Evolutionary conservation across 2,329 filamentous ascomycete species (phyloP), one percentile per base, ranked within the genome.

Genomic region (Trichoderma breve): DNA sequence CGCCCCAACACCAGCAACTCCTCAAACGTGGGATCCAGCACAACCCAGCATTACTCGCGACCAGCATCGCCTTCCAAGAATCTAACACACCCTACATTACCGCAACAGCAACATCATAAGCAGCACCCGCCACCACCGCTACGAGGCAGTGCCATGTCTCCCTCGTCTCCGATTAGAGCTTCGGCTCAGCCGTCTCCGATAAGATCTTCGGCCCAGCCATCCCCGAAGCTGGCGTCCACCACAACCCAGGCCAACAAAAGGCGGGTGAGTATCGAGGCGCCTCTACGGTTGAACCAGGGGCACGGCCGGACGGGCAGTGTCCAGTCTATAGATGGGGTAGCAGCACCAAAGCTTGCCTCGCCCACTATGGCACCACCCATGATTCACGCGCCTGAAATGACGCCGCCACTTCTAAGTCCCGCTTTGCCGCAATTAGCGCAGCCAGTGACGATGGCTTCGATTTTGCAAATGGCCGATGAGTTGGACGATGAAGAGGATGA

Each of bases 381-480:
- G 73, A 64, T 79, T 62, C 76, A 81, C 0, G 84, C 84, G 2
- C 82, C 83, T 0, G 79, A 81, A 12, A 75, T 75, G 43, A 81
- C 77, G 32, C 67, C 57, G 36, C 67, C 67, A 8, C 67, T 70
- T 21, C 9, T 70, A 14, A 70, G 67, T 24, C 79, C 81, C 14
- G 78, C 76, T n/a, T 36, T 77, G 3, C 70, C 75, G 0, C 80
- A 80, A 66, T 76, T 79, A 11, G 77, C 83, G 15, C 64, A 67
- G 51, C 64, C 64, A 36, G 79, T 87, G 74, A 85, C 86, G 5
- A 84, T 90, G 78, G 86, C 87, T 1, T 88, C 86, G 0, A 85
- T 89, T 61, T 80, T 90, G 15, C 87, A 89, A 77, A 84, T 84
- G 2, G 85, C 86, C 2, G 88, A 89, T 15, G 87, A 89, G 9